phyloP scores from a whole-genome alignment of 2,329 filamentous ascomycete genomes.

The Fusarium caatingaense region DNA sequence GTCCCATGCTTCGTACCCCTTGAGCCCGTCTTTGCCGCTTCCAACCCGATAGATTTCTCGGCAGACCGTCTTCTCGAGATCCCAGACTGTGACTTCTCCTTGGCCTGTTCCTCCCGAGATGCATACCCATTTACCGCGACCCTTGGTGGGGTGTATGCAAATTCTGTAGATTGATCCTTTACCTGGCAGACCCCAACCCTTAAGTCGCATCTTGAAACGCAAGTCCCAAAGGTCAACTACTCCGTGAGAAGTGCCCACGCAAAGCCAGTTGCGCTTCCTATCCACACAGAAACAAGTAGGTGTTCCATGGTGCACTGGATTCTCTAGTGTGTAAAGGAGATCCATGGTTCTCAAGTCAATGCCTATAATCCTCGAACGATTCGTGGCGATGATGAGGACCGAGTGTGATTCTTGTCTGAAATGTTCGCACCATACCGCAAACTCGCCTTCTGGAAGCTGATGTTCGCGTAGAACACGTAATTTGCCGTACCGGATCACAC shows the following conservation, averaged over 20 bases:
- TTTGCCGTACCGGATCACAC: slow-evolving; percentile 80
- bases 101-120: slow-evolving; percentile 88
- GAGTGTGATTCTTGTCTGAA: slow-evolving; percentile 85
- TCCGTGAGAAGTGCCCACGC: slow-evolving; percentile 91
- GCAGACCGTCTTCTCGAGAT: slow-evolving; percentile 89
- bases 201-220: slow-evolving; percentile 89
- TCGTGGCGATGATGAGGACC: slow-evolving; percentile 88
- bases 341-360: slow-evolving; percentile 90
- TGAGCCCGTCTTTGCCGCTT: slow-evolving; percentile 68
- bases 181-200: slow-evolving; percentile 87
- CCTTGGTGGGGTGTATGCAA: slow-evolving; percentile 80
- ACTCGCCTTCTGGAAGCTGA: slow-evolving; percentile 78
- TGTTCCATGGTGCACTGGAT: slow-evolving; percentile 90
- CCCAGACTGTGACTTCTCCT: slow-evolving; percentile 95
- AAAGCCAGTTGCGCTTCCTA: slow-evolving; percentile 86
- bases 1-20: slow-evolving; percentile 84
- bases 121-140: slow-evolving; percentile 85
- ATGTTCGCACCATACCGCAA: slow-evolving; percentile 91
- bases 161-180: slow-evolving; percentile 84
- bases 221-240: slow-evolving; percentile 96
- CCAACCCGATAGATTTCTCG: slow-evolving; percentile 86
- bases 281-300: slow-evolving; percentile 94
- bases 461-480: slow-evolving; percentile 82
- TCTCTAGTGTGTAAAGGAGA: slow-evolving; percentile 81
- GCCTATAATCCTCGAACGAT: slow-evolving; percentile 82